These are phyloP conservation scores for Cichorium intybus DNA, from an alignment of 140 eudicot genomes.

Conservation along the genomic window DNA sequence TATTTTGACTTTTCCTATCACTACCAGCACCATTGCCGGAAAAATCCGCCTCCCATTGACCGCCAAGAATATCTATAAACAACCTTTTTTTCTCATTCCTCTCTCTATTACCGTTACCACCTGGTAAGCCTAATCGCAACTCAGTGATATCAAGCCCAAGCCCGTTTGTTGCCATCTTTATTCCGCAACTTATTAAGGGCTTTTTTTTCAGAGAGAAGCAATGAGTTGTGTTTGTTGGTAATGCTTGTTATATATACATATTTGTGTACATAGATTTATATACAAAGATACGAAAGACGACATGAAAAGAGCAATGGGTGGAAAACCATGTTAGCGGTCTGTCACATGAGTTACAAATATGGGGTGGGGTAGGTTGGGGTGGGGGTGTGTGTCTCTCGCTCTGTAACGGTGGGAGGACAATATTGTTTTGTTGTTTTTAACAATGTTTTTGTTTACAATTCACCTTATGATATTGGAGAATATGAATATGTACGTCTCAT, in stretches of 20 bases:
- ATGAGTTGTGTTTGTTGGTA: conserved; percentile 19
- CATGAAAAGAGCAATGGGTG: conserved; percentile 38
- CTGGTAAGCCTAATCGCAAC: conserved; percentile 56
- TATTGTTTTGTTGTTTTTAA: no score
- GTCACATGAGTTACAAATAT: conserved; percentile 58
- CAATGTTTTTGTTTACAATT: no score
- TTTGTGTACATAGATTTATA: neutral
- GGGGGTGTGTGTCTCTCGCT: no score
- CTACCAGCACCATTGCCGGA: neutral
- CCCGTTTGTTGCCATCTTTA: conserved; percentile 40
- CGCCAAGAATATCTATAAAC: conserved; percentile 31
- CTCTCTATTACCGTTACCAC: neutral
- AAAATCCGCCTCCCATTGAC: neutral
- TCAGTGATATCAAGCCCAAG: conserved; percentile 59
- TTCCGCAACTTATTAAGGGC: conserved; percentile 1
- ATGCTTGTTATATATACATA: conserved; percentile 27
- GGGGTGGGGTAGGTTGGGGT: no score
- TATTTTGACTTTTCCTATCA: neutral
- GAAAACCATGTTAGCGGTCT: conserved; percentile 45
- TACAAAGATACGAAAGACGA: no score
- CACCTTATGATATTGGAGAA: no score
- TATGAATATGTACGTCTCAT: no score
- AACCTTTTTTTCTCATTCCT: conserved; percentile 43
- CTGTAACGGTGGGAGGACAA: no score
- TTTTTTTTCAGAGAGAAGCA: neutral